Base-by-base conservation (phyloP, 225 moss, liverwort and hornwort species). In the Asterella californica region DNA sequence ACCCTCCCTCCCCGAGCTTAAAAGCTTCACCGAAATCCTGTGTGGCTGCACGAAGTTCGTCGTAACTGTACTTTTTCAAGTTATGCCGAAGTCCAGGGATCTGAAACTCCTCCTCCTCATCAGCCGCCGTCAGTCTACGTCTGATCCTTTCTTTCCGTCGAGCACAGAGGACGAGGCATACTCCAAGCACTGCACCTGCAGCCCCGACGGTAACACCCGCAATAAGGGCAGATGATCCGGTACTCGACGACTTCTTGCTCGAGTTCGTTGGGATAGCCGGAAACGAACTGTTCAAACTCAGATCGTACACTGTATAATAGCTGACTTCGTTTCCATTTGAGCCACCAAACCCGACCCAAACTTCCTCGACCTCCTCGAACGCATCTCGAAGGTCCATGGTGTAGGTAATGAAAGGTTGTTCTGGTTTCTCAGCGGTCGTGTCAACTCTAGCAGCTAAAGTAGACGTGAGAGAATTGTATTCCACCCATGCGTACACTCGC, bases 1-100 rank as follows among this genome's bases (percentile, higher is more conserved):
- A 92, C 0, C 88, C 88, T 27, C 92, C 91, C 46, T 83, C 73
- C 0, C 91, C 90, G 4, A 91, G 63, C 63, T 85, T 88, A 1
- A 78, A 81, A 70, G 75, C 71, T 11, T 93, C 83, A 29, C 79
- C 82, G 76, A 93, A 93, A 2, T 82, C 82, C 29, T 86, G 84
- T 0, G 92, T 91, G 2, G 92, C 92, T 21, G 57, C 74, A 38
- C 83, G 83, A 6, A 91, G 83, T 79, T 90, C 83, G 37, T 87
- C 87, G 87, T 88, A 93, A 2, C 69, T 83, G 78, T 80, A 86
- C 32, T 30, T 62, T 25, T 49, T 5, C 53, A 52, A 36, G 22
- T 2, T 24, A 0, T 15, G 4, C 11, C 34, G 11, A 19, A 34
- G 6, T 14, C 48, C 38, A 24, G 46, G 0, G 19, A 49, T 17